Base-by-base conservation (phyloP, 345 rosid species). In the Salix dunnii region DNA sequence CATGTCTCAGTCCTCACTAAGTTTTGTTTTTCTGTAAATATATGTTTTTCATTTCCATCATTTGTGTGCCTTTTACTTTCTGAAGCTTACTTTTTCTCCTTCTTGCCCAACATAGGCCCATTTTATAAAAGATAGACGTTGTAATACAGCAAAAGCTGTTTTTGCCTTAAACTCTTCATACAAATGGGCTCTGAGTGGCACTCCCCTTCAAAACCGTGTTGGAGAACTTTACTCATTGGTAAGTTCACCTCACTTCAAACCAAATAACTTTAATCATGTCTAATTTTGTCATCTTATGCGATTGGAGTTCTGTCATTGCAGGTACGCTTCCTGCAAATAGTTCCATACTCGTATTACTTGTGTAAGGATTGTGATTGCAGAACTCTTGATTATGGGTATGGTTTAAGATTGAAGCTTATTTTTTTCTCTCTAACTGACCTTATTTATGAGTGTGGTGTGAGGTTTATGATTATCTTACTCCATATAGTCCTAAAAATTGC, bases 221-320 rank as follows among this genome's bases (percentile, higher is more conserved):
- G 99, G 98, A 74, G 99, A 96, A 81, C 94, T 96, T 74, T 96
- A 96, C 88, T 93, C 99, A 73, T 81, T 96, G 83, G 98, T 96
- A 78, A 92, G 88, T 77, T 84, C 65, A 66, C 71, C 27, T 28
- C 69, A 63, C 74, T 74, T 70, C 49, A 14, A 80, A 28, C n/a
- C 73, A 40, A 35, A 68, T 68, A 25, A 28, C 60, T 76, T n/a
- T 48, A 72, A 27, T 64, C 33, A 46, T 70, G 51, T 13, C 70
- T 68, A 72, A 67, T 82, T 74, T 62, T 78, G 11, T 74, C 73
- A 28, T 74, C 70, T 85, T 46, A 61, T 70, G 65, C 35, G 74
- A 55, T 76, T 79, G 53, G 28, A 35, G n/a, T 73, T 76, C 73
- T 55, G 36, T 79, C 76, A 49, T 16, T 40, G 64, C 94, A 96